A percentile compares a stretch with the other conserved stretches of the same genome.
Evolutionary conservation across 2,329 filamentous ascomycete genomes (phyloP).

Genomic region (Fusarium sarcochroum): DNA sequence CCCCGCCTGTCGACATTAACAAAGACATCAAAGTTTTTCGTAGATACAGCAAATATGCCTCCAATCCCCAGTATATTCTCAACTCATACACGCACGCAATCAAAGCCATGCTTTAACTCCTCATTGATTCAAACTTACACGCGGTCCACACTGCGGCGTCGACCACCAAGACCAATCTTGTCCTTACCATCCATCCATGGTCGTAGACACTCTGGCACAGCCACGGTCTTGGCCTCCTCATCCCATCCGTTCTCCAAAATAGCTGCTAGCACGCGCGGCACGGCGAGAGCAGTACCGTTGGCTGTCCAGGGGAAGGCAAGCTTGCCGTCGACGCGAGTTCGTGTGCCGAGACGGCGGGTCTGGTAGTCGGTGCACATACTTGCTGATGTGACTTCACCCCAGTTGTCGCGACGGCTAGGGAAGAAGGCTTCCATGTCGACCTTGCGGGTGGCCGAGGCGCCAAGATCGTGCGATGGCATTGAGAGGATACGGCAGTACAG

Average conservation of each 20-base stretch:
- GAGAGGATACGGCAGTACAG: slow-evolving; percentile 91
- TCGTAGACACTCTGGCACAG: slow-evolving; percentile 82
- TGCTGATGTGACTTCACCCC: slow-evolving; percentile 93
- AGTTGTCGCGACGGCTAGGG: slow-evolving; percentile 79
- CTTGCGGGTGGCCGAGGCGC: slow-evolving; percentile 88
- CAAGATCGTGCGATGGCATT: slow-evolving; percentile 91
- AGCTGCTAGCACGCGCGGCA: slow-evolving; percentile 90
- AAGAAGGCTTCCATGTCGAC: slow-evolving; percentile 96
- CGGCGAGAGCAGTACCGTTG: slow-evolving; percentile 93
- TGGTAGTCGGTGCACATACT: slow-evolving; percentile 98
- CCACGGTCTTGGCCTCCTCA: slow-evolving; percentile 74
- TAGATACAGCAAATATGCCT: slow-evolving; percentile 18
- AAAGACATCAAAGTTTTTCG: slow-evolving; percentile 26
- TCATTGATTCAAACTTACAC: slow-evolving; percentile 39
- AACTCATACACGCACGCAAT: slow-evolving; percentile 32
- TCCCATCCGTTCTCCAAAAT: slow-evolving; percentile 94
- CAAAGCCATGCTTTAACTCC: slow-evolving; percentile 6
- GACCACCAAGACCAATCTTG: slow-evolving; percentile 65
- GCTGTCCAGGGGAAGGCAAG: slow-evolving; percentile 87
- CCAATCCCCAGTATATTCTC: slow-evolving; percentile 7
- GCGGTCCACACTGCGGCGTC: slow-evolving; percentile 49
- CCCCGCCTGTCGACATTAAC: slow-evolving; percentile 29
- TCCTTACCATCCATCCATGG: slow-evolving; percentile 87
- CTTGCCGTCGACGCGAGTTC: slow-evolving; percentile 70
- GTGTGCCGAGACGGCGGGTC: slow-evolving; percentile 83